Conservation (phyloP, 805 yeast genomes). For the Pichia exigua region DNA sequence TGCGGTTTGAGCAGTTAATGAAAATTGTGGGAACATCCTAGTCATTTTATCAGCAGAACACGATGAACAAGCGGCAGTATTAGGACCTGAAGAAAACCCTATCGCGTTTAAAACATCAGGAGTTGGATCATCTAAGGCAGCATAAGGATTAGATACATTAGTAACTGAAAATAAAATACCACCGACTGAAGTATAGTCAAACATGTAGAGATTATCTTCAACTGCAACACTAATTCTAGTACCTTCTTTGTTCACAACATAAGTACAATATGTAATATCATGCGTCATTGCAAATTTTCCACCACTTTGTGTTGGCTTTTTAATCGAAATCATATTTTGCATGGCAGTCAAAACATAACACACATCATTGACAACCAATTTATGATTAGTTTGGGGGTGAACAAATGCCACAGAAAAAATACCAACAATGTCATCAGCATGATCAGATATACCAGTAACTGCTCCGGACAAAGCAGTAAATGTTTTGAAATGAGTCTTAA, state of each 20-base stretch:
- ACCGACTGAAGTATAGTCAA: not conserved
- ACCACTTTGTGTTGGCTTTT: not conserved
- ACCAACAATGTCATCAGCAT: not conserved
- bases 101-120: not conserved
- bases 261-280: not conserved
- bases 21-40: not conserved
- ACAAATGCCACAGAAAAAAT: not conserved
- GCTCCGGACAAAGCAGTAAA: too few species aligned
- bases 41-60: slow-evolving; percentile 1
- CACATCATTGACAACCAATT: not conserved
- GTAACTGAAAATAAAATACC: not conserved
- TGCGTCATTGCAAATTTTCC: not conserved
- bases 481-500: too few species aligned
- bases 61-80: not conserved
- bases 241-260: not conserved
- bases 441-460: not conserved
- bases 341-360: not conserved
- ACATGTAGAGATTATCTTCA: too few species aligned
- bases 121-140: not conserved
- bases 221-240: not conserved
- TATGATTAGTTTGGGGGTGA: not conserved
- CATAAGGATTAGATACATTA: not conserved
- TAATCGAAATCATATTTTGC: not conserved
- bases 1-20: not conserved
- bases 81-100: not conserved